Conservation (phyloP, 768 basidiomycete genomes). For the Leucocoprinus birnbaumii region DNA sequence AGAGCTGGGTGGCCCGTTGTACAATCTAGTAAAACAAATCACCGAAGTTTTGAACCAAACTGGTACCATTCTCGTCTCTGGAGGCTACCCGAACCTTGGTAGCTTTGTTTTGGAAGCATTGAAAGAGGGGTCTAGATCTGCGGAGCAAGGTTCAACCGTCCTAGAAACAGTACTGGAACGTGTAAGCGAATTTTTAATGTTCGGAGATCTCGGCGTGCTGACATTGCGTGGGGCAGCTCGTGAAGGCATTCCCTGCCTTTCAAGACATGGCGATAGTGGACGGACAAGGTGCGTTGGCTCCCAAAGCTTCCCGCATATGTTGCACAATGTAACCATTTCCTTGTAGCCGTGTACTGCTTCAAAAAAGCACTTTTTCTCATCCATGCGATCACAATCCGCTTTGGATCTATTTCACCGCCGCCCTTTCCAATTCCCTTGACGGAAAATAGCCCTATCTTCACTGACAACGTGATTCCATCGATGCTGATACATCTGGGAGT, state of each 20-base stretch:
- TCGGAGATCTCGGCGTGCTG: slow-evolving; percentile 1
- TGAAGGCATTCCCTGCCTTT: slow-evolving; percentile 78
- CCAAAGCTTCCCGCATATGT: neutral
- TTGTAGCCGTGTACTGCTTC: slow-evolving; percentile 79
- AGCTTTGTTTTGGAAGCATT: slow-evolving; percentile 70
- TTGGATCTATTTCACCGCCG: slow-evolving; percentile 48
- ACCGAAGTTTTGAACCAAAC: slow-evolving; percentile 67
- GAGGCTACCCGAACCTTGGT: slow-evolving; percentile 70
- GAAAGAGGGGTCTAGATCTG: slow-evolving; percentile 43
- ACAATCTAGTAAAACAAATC: slow-evolving; percentile 70
- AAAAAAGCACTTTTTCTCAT: slow-evolving; percentile 88
- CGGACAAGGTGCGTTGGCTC: slow-evolving; percentile 50
- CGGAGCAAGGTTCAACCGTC: slow-evolving; percentile 6
- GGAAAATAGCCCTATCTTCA: slow-evolving; percentile 58
- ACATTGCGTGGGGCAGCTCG: slow-evolving; percentile 48
- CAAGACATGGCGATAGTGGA: slow-evolving; percentile 71
- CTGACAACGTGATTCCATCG: slow-evolving; percentile 85
- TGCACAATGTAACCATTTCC: slow-evolving; percentile 6
- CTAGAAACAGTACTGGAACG: slow-evolving; percentile 57
- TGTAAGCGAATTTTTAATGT: slow-evolving; percentile 33
- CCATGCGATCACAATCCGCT: slow-evolving; percentile 65
- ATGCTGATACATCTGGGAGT: slow-evolving; percentile 75
- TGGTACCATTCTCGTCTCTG: slow-evolving; percentile 55
- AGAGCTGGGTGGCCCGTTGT: slow-evolving; percentile 70
- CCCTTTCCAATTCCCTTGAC: slow-evolving; percentile 66